Evolutionary conservation across 768 basidiomycete genomes (phyloP).

Genomic region (Rhizopogon rudus): DNA sequence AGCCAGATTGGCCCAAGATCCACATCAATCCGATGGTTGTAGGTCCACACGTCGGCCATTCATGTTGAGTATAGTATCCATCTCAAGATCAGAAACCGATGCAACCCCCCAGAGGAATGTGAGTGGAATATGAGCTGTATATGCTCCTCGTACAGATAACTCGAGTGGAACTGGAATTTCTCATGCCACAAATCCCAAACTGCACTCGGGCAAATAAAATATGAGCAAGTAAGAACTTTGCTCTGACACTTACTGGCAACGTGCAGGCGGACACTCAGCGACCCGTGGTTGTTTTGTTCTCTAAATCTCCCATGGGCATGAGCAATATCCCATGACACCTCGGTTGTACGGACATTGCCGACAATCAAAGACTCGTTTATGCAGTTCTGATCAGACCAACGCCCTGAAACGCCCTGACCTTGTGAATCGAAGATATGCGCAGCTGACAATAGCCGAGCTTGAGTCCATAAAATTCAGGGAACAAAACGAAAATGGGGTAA

Average conservation of each 20-base stretch:
- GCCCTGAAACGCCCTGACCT: conserved; percentile 5
- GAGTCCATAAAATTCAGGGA: not conserved
- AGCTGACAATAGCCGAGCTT: not conserved
- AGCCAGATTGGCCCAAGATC: conserved; percentile 3
- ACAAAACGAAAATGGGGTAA: conserved; percentile 11
- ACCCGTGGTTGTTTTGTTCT: conserved; percentile 3
- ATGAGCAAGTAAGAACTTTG: conserved; percentile 1
- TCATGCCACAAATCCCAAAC: conserved; percentile 13
- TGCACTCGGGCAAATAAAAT: conserved; percentile 1
- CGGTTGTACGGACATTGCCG: conserved; percentile 3
- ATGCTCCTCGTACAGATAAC: not conserved
- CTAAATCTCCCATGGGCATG: conserved; percentile 11
- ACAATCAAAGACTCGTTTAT: not conserved
- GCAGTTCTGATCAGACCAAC: not conserved
- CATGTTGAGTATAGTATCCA: not conserved
- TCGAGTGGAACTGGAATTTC: conserved; percentile 11
- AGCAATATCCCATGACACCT: conserved; percentile 4
- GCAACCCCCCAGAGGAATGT: not conserved
- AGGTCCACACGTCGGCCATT: conserved; percentile 5
- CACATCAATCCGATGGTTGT: conserved; percentile 2
- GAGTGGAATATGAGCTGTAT: not conserved
- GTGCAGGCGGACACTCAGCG: conserved; percentile 13
- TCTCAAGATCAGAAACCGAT: not conserved
- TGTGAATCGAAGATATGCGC: conserved; percentile 6
- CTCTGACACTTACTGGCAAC: conserved; percentile 6